Percentiles rank a stretch among this genome's conserved stretches.
These are phyloP conservation scores for Candida suzukii DNA, from an alignment of 805 yeast genomes.

Conservation along the genomic window DNA sequence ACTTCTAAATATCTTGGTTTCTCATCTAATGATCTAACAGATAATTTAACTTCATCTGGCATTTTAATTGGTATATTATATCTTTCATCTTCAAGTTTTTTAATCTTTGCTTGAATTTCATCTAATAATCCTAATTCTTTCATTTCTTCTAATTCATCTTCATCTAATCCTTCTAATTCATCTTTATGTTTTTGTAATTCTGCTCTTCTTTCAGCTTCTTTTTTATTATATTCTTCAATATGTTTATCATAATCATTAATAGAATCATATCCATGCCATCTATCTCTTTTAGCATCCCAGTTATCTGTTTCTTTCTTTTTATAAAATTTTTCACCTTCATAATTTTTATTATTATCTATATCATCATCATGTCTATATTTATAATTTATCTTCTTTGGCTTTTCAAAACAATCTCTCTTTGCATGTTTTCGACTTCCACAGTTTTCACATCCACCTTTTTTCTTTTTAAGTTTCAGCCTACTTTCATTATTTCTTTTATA, in stretches of 20 bases:
- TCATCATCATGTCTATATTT: constrained; percentile 18
- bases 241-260: constrained; percentile 49
- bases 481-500: constrained; percentile 3
- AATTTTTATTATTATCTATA: constrained; percentile 5
- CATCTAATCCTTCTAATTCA: constrained; percentile 20
- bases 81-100: constrained; percentile 7
- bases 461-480: constrained; percentile 5
- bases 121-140: constrained; percentile 30
- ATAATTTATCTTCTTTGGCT: constrained; percentile 38
- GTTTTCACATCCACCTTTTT: constrained; percentile 45
- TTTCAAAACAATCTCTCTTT: constrained; percentile 50
- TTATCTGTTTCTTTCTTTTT: constrained; percentile 26
- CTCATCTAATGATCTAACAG: constrained; percentile 65
- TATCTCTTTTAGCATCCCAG: constrained; percentile 69
- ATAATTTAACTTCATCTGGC: constrained; percentile 22
- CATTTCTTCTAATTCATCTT: constrained; percentile 37
- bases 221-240: constrained; percentile 37
- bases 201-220: constrained; percentile 22
- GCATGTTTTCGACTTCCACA: constrained; percentile 50
- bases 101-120: constrained; percentile 2
- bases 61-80: constrained; percentile 12
- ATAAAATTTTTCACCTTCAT: constrained; percentile 9
- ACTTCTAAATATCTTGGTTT: constrained; percentile 63
- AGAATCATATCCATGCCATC: constrained; percentile 76
- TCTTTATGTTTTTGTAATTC: constrained; percentile 7